phyloP scores from a whole-genome alignment of 2,329 filamentous ascomycete species.

The Ramularia collo-cygni region DNA sequence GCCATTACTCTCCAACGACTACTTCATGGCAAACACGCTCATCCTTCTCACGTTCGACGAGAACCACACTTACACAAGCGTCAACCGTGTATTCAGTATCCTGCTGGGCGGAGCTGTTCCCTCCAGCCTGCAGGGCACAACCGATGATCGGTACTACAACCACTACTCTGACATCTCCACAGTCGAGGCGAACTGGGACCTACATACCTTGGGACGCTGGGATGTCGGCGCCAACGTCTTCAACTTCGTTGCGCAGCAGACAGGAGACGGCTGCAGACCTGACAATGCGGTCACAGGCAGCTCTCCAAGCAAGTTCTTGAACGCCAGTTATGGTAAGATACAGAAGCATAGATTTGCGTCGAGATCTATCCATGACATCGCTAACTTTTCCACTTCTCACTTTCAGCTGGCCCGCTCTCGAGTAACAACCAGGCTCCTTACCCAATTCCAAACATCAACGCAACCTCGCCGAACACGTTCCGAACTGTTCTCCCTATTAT shows the following conservation, averaged over 20 bases:
- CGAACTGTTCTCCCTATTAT: conserved; percentile 28
- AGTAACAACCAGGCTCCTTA: conserved; percentile 9
- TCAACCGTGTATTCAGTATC: conserved; percentile 64
- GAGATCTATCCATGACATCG: no score
- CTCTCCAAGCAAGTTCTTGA: conserved; percentile 26
- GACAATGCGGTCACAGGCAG: conserved; percentile 22
- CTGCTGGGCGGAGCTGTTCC: conserved; percentile 71
- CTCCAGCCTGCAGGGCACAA: conserved; percentile 56
- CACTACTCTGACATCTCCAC: conserved; percentile 42
- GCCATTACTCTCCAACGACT: conserved; percentile 60
- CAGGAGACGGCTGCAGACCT: conserved; percentile 27
- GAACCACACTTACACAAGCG: conserved; percentile 55
- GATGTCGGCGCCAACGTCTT: conserved; percentile 44
- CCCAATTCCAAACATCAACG: conserved; percentile 26
- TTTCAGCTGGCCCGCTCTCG: not conserved
- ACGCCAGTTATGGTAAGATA: no score
- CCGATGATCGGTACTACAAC: conserved; percentile 54
- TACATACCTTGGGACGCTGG: conserved; percentile 41
- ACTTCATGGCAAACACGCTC: conserved; percentile 70
- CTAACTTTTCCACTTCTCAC: no score
- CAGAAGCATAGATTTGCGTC: no score
- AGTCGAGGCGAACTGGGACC: conserved; percentile 41
- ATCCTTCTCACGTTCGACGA: conserved; percentile 75
- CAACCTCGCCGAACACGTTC: conserved; percentile 21
- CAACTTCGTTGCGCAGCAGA: conserved; percentile 31